A percentile compares a stretch with the other conserved stretches of the same genome.
These are phyloP conservation scores for Cairneyella variabilis DNA, from an alignment of 495 filamentous ascomycete species.

Conservation along the genomic window DNA sequence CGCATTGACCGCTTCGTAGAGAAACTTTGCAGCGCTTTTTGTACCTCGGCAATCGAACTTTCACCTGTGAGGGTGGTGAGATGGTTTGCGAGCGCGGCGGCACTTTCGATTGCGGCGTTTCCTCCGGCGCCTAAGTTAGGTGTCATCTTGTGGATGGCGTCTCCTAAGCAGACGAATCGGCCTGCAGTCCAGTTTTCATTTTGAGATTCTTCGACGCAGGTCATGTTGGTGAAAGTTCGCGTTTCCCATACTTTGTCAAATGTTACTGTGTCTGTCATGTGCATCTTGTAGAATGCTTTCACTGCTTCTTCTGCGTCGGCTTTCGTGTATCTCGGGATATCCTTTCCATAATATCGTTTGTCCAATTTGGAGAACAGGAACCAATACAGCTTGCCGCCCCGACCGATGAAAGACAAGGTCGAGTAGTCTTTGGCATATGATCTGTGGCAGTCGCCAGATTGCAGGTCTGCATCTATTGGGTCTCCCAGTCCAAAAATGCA, in stretches of 20 bases:
- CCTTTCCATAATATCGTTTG: constrained; percentile 30
- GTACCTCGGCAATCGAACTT: constrained; percentile 18
- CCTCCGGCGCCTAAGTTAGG: constrained; percentile 34
- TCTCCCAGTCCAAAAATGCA: constrained; percentile 25
- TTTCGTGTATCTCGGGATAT: constrained; percentile 35
- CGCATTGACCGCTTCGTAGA: constrained; percentile 18
- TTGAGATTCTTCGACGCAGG: constrained; percentile 37
- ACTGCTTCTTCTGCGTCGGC: constrained; percentile 31
- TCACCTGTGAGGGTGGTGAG: constrained; percentile 23
- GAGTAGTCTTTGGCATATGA: constrained; percentile 10
- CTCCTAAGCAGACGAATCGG: constrained; percentile 39
- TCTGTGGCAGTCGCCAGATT: constrained; percentile 1
- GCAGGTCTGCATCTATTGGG: constrained; percentile 13
- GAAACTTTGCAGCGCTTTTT: constrained; percentile 22
- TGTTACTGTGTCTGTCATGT: constrained; percentile 28
- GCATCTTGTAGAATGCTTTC: constrained; percentile 28
- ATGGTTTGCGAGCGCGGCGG: constrained; percentile 39
- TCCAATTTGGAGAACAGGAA: constrained; percentile 31
- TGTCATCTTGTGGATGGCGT: constrained; percentile 39
- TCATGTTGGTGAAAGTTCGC: constrained; percentile 21
- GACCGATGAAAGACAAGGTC: constrained; percentile 7
- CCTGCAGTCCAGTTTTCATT: constrained; percentile 35
- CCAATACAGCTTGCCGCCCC: constrained; percentile 17
- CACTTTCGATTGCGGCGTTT: constrained; percentile 39
- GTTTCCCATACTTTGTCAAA: constrained; percentile 36